phyloP scores from a whole-genome alignment of 2,329 filamentous ascomycete genomes.

The Alternaria sp. region DNA sequence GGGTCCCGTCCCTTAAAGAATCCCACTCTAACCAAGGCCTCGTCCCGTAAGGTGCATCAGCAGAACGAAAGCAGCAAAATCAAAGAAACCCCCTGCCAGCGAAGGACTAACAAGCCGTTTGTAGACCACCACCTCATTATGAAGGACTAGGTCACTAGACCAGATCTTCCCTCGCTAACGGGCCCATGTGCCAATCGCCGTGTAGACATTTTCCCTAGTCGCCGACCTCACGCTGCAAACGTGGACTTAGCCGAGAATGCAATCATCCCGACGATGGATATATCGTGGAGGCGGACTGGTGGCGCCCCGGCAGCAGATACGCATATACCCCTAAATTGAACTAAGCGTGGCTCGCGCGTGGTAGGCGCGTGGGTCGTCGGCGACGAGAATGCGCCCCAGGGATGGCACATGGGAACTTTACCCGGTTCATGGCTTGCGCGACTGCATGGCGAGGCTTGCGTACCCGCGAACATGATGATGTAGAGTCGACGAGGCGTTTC shows the following conservation, averaged over 20 bases:
- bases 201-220: slow-evolving; percentile 15
- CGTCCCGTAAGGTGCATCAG: background rate
- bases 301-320: slow-evolving; percentile 18
- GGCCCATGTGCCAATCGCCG: slow-evolving; percentile 16
- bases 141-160: background rate
- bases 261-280: background rate
- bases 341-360: slow-evolving; percentile 22
- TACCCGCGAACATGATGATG: background rate
- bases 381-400: slow-evolving; percentile 4
- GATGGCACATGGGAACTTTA: slow-evolving; percentile 1
- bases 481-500: slow-evolving; percentile 1
- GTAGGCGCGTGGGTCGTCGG: slow-evolving; percentile 13
- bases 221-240: slow-evolving; percentile 23
- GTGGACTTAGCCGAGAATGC: slow-evolving; percentile 17
- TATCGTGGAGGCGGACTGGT: slow-evolving; percentile 11
- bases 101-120: background rate
- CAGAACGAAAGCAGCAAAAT: background rate
- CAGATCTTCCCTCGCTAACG: slow-evolving; percentile 16
- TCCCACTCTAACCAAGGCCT: background rate
- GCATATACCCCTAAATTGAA: slow-evolving; percentile 7
- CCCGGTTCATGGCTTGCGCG: background rate
- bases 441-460: slow-evolving; percentile 4
- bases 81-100: background rate
- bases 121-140: slow-evolving; percentile 2
- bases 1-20: background rate